Base-by-base conservation (phyloP, 345 rosid genomes). In the Draba incana region DNA sequence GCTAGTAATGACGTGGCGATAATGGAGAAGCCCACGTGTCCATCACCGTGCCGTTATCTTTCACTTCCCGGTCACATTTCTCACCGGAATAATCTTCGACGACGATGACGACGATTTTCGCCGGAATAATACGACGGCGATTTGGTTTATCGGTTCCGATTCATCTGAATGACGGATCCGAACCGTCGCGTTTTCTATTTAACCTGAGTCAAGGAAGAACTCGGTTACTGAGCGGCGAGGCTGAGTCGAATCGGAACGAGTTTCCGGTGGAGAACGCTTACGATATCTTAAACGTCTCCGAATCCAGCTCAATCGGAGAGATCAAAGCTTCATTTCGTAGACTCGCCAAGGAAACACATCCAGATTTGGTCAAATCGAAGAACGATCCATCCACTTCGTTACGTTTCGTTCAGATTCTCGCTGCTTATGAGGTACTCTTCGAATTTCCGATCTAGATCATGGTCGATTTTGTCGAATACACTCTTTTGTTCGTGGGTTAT, bases 261-360 rank as follows among this genome's bases (percentile, higher is more conserved):
- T 89, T 87, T 45, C 81, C 81, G 15, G 86, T 75, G 11, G 83
- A 72, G 28, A 90, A 81, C 76, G 98, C 98, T 0, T 90, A 93
- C 81, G 80, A 75, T 47, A 81, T 93, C 69, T 84, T 93, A 48
- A 88, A 84, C 28, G 85, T 88, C 60, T 61, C 90, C 16, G 87
- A 81, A 75, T 64, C 81, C 57, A 75, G 97, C 71, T 88, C 97
- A 10, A 84, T 84, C 72, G 62, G 86, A 12, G 96, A 93, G 69
- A 93, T 93, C 78, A 93, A 93, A 56, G 86, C 89, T 8, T 93
- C 97, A 47, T 90, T 93, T 81, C 87, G 81, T 43, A 84, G 77
- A 73, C 77, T 93, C 45, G 97, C 97, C 42, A 93, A 93, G 56
- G 84, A 90, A 69, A 90, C 96, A 79, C 98, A 90, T 71, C 98